Base-by-base conservation (phyloP, 2,329 filamentous ascomycete species). In the Fusarium buxicola region DNA sequence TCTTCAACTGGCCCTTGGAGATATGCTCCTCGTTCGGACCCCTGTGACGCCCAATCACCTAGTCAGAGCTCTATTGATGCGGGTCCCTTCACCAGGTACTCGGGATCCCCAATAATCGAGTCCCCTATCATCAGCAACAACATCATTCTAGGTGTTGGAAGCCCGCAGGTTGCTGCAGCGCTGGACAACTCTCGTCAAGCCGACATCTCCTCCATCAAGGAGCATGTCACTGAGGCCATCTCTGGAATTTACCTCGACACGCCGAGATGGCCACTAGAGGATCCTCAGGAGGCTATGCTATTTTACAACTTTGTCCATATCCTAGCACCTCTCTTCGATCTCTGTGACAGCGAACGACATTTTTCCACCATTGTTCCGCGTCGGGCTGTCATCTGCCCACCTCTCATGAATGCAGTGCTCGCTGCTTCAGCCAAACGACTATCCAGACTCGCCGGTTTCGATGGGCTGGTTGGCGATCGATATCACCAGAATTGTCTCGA, bases 401-500 rank as follows among this genome's bases (percentile, higher is more conserved):
- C 69, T 4, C 55, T 73, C 8, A 63, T 72, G 63, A 72, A 73
- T 13, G 69, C 71, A 24, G 60, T 73, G 7, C 65, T 73, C 13
- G 65, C 70, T 16, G 70, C 68, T 32, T 71, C 71, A 7, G 69
- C 71, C 24, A 73, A 72, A 36, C 54, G 68, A 5, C 24, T 73
- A 9, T 66, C 61, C 15, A 57, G 70, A 21, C 62, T 65, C 1
- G 51, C 56, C 12, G 61, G 59, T 1, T 69, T 72, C 6, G 66
- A 73, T 18, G 57, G 45, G 0, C 34, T 72, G 3, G 50, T 71
- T 8, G 70, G 60, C 10, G 70, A 73, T 12, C 60, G 60, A 4
- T 73, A 73, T 35, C 71, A 73, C 12, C 70, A 73, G 36, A 63
- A 60, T 9, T 73, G 71, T 3, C 70, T 73, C 21, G 63, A 68